Base-by-base conservation (phyloP, 2,329 filamentous ascomycete genomes). In the Phialophora tarda region DNA sequence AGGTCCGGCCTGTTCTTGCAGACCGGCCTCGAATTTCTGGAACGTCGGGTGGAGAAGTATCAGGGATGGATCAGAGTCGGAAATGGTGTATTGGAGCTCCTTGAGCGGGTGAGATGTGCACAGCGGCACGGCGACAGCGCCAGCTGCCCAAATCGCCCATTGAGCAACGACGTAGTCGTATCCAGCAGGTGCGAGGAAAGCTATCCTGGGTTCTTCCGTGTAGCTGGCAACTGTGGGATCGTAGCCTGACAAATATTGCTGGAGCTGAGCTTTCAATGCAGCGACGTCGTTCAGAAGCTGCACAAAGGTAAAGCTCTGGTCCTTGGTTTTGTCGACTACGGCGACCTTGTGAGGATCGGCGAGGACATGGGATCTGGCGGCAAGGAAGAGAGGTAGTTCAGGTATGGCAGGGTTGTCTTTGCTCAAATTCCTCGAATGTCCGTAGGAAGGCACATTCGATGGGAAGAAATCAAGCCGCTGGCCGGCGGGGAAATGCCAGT, bases 81-180 rank as follows among this genome's bases (percentile, higher is more conserved):
- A 74, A 26, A 81, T 76, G 12, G 78, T 79, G 58, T 81, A 80
- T 12, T 79, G 66, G 2, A 81, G 71, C 68, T 81, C 79, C 44
- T 78, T 78, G 48, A 77, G 72, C 3, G 79, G 79, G 58, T 81
- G 79, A 6, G 77, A 75, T 26, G 77, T 80, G 70, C 79, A 81
- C 12, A 81, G 73, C 23, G 79, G 79, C 23, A 81, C 79, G 34
- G 75, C 77, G 21, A 81, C 75, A n/a, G 78, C 79, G 17, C 79
- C 79, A 4, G 78, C 77, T 11, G 78, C 79, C 79, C 79, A 81
- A 60, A 80, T 69, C 7, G 79, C 79, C 79, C 79, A 81, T 34
- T 64, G 64, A 47, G 62, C 88, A 97, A 94, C 94, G 82, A 97
- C 90, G 87, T 97, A 98, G 81, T 98, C 93, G 82, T 98, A 98